Evolutionary conservation across 2,329 filamentous ascomycete genomes (phyloP).

Genomic region (Boeremia lycopersici): DNA sequence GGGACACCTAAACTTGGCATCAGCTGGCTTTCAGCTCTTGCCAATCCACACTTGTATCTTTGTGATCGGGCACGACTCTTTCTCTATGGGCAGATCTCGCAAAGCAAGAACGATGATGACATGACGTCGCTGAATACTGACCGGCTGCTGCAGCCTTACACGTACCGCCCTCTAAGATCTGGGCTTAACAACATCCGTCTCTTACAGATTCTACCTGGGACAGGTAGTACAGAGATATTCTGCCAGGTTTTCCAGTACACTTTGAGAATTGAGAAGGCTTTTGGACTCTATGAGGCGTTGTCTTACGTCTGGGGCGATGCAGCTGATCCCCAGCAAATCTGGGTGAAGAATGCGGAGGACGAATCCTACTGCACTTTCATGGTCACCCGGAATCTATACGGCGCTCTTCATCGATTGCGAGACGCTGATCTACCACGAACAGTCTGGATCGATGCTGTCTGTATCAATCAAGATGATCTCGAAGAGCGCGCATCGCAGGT

Average conservation of each 20-base stretch:
- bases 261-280: background rate
- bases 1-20: no score
- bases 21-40: no score
- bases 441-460: slow-evolving; percentile 27
- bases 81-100: no score
- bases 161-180: background rate
- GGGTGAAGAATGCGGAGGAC: background rate
- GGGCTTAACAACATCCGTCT: background rate
- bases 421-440: slow-evolving; percentile 3
- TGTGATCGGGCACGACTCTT: no score
- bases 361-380: background rate
- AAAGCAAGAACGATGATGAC: background rate
- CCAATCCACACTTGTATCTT: no score
- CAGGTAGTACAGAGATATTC: background rate
- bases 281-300: slow-evolving; percentile 10
- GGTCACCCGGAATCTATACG: background rate
- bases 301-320: slow-evolving; percentile 18
- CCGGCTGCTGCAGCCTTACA: background rate
- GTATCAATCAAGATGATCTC: slow-evolving; percentile 31
- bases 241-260: background rate
- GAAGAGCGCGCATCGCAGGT: slow-evolving; percentile 31
- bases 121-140: background rate
- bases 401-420: slow-evolving; percentile 9
- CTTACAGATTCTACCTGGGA: background rate
- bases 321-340: background rate